Evolutionary conservation across 2,329 filamentous ascomycete genomes (phyloP), one percentile per base, ranked within the genome.

Genomic region (Corynespora cassiicola): DNA sequence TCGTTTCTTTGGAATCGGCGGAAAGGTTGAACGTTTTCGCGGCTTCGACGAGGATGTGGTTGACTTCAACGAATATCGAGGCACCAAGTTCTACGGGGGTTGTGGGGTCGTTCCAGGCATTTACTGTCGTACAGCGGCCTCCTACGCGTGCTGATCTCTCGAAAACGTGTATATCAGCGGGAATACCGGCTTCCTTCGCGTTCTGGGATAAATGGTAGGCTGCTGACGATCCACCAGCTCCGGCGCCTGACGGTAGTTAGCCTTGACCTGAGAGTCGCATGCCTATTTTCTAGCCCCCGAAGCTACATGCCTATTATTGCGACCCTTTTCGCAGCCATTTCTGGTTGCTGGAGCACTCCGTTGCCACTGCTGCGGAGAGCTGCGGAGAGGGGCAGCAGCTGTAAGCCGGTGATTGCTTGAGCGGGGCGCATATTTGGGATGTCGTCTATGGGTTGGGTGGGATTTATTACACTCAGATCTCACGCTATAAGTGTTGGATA

Each of bases 51-150:
- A 99, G 78, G 56, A 95, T 96, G 24, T 83, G 75, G 61, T 97
- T 99, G 27, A 87, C 80, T 31, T 86, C 68, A 28, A 97, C 88
- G 63, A 97, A 99, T 55, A 97, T 96, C 45, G 87, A 92, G 8
- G 88, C 94, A 11, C 94, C 94, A 1, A 97, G 76, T 66, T 99
- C 94, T 22, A 96, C 80, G 1, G 87, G 86, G 24, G 84, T 73
- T 0, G 72, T 49, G 2, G 84, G 75, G 54, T 92, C 78, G 48
- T 81, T 78, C 63, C 87, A 92, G 2, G 84, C 85, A 57, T 90
- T 75, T 12, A 96, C 86, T 1, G 91, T 97, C 19, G 91, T 88
- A 6, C 87, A 87, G 17, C 94, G 87, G 7, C 94, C 94, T 19
- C 94, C 94, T 27, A 97, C 78, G 52, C 84, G 88, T 20, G 75